Percentiles rank a stretch among this genome's conserved stretches.
Evolutionary conservation across 345 rosid genomes (phyloP).

Genomic region (Euphorbia pulcherrima): DNA sequence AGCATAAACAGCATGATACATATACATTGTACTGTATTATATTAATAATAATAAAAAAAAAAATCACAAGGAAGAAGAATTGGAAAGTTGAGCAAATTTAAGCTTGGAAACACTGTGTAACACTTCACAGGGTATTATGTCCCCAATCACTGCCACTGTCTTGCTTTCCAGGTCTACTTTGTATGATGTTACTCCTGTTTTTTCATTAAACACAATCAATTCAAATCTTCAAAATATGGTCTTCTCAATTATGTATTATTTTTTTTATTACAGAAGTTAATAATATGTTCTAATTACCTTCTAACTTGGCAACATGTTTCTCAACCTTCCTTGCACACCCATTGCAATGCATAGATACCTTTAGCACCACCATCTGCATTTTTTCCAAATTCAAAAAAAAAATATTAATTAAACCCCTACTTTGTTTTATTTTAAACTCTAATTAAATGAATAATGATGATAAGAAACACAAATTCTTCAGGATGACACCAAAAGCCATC

Average conservation of each 20-base stretch:
- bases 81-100: constrained; percentile 80
- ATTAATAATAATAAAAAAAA: neutral
- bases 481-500: too few relatives aligned
- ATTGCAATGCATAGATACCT: constrained; percentile 84
- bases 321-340: constrained; percentile 92
- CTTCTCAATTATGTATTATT: neutral
- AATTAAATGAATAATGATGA: too few relatives aligned
- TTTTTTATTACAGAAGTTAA: neutral
- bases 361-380: constrained; percentile 68
- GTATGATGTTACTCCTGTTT: constrained; percentile 81
- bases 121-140: constrained; percentile 68
- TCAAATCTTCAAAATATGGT: neutral
- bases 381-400: neutral
- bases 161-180: constrained; percentile 89
- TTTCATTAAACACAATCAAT: neutral
- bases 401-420: too few relatives aligned
- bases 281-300: constrained; percentile 47
- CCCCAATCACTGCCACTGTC: constrained; percentile 79
- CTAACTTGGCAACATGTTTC: constrained; percentile 81
- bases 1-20: neutral
- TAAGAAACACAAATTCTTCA: too few relatives aligned
- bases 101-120: constrained; percentile 75
- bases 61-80: constrained; percentile 9
- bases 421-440: too few relatives aligned
- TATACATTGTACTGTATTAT: neutral